phyloP scores from a whole-genome alignment of 306 rosid species.

The Vigna angularis region DNA sequence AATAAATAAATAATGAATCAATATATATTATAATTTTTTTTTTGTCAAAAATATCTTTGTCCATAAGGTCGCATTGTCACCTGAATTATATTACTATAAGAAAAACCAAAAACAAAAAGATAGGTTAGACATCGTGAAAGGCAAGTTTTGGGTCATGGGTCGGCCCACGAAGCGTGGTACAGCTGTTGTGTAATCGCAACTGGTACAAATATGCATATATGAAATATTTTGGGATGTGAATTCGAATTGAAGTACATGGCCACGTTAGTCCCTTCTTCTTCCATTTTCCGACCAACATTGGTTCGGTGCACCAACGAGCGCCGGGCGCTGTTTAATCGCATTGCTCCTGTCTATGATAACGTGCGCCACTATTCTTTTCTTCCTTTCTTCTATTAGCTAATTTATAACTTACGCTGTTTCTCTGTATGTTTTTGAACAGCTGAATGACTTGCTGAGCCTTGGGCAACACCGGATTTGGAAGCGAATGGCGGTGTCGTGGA shows the following conservation, averaged over 20 bases:
- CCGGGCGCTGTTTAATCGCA: conserved; percentile 76
- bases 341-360: conserved; percentile 86
- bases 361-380: conserved; percentile 42
- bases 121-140: too few relatives aligned
- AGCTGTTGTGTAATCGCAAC: too few relatives aligned
- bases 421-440: conserved; percentile 41
- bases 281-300: conserved; percentile 46
- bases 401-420: neutral
- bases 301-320: conserved; percentile 64
- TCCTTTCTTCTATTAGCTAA: neutral
- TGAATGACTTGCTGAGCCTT: conserved; percentile 81
- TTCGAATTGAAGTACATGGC: neutral
- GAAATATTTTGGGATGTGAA: neutral
- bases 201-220: too few relatives aligned
- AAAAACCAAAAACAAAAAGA: too few relatives aligned
- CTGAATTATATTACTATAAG: too few relatives aligned
- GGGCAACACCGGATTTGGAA: conserved; percentile 96
- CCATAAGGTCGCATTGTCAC: too few relatives aligned
- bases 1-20: too few relatives aligned
- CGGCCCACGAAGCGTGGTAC: too few relatives aligned
- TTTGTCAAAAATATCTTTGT: too few relatives aligned
- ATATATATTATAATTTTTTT: too few relatives aligned
- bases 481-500: conserved; percentile 91
- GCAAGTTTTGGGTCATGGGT: too few relatives aligned
- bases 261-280: conserved; percentile 39